A percentile compares a stretch with the other conserved stretches of the same genome.
Evolutionary conservation across 331 rosid genomes (phyloP).

Genomic region (Ulmus americana): DNA sequence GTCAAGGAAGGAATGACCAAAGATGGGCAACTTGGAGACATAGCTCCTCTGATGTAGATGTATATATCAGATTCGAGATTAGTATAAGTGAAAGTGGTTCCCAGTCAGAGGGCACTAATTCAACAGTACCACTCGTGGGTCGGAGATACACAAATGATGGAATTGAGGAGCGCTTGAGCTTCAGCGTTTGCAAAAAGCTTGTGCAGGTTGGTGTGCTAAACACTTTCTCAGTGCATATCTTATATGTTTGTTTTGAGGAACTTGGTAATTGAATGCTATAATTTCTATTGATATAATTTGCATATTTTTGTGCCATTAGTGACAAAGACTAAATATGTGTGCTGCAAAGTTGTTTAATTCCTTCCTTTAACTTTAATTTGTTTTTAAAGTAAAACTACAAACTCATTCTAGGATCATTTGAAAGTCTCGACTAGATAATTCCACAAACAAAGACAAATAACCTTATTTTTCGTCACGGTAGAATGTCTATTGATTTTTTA

Average conservation of each 20-base stretch:
- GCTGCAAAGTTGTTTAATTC: too few relatives aligned
- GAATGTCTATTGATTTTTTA: background rate
- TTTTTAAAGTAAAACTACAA: background rate
- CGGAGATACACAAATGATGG: slow-evolving; percentile 59
- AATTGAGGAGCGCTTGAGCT: slow-evolving; percentile 71
- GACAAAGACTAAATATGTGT: too few relatives aligned
- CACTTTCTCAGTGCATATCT: background rate
- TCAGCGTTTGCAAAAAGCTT: slow-evolving; percentile 76
- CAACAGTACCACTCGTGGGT: slow-evolving; percentile 31
- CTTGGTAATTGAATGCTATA: too few relatives aligned
- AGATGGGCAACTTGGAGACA: slow-evolving; percentile 87
- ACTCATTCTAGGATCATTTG: background rate
- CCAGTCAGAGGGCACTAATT: slow-evolving; percentile 46
- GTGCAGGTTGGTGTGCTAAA: slow-evolving; percentile 66
- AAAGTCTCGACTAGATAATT: background rate
- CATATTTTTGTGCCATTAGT: too few relatives aligned
- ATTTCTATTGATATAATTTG: too few relatives aligned
- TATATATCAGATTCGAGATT: slow-evolving; percentile 74
- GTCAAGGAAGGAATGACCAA: slow-evolving; percentile 86
- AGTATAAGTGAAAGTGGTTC: slow-evolving; percentile 49
- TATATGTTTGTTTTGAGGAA: background rate
- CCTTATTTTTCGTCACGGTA: background rate
- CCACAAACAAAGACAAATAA: background rate
- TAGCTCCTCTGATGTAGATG: slow-evolving; percentile 68
- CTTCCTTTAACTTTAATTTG: background rate